Percentiles rank a stretch among this genome's conserved stretches.
These are phyloP conservation scores for Phoma sp. DNA, from an alignment of 2,329 filamentous ascomycete genomes.

Conservation along the genomic window DNA sequence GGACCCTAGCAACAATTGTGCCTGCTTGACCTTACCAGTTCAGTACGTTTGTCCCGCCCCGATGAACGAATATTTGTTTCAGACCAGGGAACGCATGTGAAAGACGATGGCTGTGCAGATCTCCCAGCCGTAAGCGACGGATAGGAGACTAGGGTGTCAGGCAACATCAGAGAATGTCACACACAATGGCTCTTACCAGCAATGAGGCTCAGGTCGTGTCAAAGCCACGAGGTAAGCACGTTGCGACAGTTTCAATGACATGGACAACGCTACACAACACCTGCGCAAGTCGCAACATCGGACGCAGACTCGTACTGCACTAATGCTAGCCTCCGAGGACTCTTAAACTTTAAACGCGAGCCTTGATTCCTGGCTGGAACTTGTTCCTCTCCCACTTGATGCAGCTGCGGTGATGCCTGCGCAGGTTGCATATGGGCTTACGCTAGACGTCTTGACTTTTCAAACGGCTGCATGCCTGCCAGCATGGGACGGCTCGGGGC, in stretches of 20 bases:
- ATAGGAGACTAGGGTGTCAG: constrained; percentile 1
- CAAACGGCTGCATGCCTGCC: constrained; percentile 7
- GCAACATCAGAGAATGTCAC: not conserved
- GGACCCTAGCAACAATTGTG: constrained; percentile 3
- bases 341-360: constrained; percentile 11
- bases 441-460: constrained; percentile 7
- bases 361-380: not conserved
- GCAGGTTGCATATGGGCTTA: constrained; percentile 10
- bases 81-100: constrained; percentile 13
- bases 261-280: constrained; percentile 5
- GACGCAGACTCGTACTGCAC: not conserved
- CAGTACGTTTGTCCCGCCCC: constrained; percentile 6
- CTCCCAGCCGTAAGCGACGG: not conserved
- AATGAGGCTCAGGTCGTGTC: not conserved
- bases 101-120: constrained; percentile 6
- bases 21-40: constrained; percentile 5
- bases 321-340: constrained; percentile 7
- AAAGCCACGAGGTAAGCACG: constrained; percentile 9
- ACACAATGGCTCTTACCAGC: not conserved
- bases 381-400: constrained; percentile 1
- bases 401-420: constrained; percentile 14
- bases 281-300: constrained; percentile 6
- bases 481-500: constrained; percentile 14
- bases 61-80: constrained; percentile 9
- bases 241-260: constrained; percentile 2